A percentile compares a stretch with the other conserved stretches of the same genome.
phyloP scores from a whole-genome alignment of 768 basidiomycete genomes.

The Xerocomellus chrysenteron region DNA sequence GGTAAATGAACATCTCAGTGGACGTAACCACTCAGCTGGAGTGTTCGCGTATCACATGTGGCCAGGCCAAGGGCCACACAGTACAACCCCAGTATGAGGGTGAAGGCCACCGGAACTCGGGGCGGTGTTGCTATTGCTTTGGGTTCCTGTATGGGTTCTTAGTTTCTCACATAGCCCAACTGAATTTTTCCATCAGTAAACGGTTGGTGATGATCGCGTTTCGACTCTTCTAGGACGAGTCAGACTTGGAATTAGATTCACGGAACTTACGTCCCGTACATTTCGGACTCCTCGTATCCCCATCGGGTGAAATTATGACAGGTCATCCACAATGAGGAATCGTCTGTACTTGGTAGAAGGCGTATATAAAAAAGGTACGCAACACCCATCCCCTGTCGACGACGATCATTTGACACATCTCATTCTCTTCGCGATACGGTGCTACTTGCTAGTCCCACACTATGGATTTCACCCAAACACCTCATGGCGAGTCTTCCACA shows the following conservation, averaged over 20 bases:
- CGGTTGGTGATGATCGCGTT: too few relatives aligned
- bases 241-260: background rate
- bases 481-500: background rate
- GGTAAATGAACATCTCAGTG: too few relatives aligned
- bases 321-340: too few relatives aligned
- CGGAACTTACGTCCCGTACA: background rate
- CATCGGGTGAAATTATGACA: background rate
- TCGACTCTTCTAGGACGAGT: background rate
- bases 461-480: background rate
- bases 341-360: too few relatives aligned
- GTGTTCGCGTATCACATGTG: background rate
- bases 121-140: background rate
- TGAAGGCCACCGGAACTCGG: too few relatives aligned
- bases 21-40: background rate
- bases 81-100: background rate
- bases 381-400: too few relatives aligned
- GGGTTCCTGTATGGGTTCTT: too few relatives aligned
- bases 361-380: background rate
- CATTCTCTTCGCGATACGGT: background rate
- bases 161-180: too few relatives aligned
- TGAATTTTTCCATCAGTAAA: too few relatives aligned
- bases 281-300: too few relatives aligned
- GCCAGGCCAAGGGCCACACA: background rate
- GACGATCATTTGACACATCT: background rate
- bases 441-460: too few relatives aligned